phyloP scores from a whole-genome alignment of 139 green algal species.

The Asterochloris sp. region DNA sequence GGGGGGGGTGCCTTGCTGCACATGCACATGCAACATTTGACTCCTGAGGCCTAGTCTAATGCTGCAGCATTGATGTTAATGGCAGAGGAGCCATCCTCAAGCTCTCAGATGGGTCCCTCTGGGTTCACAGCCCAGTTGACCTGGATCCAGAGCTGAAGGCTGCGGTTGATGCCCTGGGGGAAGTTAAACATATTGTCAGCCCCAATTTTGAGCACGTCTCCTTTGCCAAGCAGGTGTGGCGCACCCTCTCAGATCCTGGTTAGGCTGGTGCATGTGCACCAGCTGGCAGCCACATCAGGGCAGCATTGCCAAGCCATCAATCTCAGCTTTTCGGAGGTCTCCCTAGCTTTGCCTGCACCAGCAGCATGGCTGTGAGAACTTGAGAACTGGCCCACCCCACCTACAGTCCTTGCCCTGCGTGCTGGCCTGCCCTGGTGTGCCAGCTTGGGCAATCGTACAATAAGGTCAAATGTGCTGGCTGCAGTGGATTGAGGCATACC shows the following conservation, averaged over 20 bases:
- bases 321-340: neutral
- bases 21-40: too few relatives aligned
- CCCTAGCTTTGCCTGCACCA: neutral
- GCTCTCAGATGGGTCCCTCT: conserved; percentile 42
- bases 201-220: conserved; percentile 64
- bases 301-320: neutral
- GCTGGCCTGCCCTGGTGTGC: neutral
- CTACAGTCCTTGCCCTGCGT: too few relatives aligned
- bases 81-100: conserved; percentile 8
- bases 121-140: conserved; percentile 56
- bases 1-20: too few relatives aligned
- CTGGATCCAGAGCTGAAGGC: conserved; percentile 36
- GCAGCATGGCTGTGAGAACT: neutral
- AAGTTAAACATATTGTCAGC: conserved; percentile 53
- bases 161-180: conserved; percentile 40
- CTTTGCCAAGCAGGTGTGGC: conserved; percentile 25
- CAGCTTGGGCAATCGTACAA: neutral
- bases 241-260: neutral
- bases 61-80: conserved; percentile 56
- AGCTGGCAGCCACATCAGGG: too few relatives aligned
- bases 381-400: neutral
- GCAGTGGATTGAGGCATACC: conserved; percentile 55
- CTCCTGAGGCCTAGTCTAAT: conserved; percentile 37
- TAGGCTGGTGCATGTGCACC: neutral
- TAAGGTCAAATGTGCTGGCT: neutral